Percentiles rank a stretch among this genome's conserved stretches.
These are phyloP conservation scores for Chlorociboria aeruginascens DNA, from an alignment of 495 filamentous ascomycete genomes.

Conservation along the genomic window DNA sequence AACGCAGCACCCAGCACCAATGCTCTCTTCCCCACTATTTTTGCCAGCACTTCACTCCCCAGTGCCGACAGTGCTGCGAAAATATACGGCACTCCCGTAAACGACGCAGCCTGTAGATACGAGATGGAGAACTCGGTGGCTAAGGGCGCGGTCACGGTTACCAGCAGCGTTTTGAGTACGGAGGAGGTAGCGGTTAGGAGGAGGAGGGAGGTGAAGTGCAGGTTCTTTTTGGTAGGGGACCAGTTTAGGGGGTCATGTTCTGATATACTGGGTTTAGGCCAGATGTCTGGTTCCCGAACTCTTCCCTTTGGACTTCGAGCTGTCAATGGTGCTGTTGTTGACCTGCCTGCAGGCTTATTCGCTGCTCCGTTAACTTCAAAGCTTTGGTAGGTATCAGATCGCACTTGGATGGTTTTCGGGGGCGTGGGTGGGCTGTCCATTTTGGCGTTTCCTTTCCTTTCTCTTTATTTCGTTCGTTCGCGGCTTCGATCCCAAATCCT, in stretches of 20 bases:
- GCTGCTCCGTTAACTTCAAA: too few species aligned
- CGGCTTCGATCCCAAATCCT: too few species aligned
- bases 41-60: conserved; percentile 25
- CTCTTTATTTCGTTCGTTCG: too few species aligned
- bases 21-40: conserved; percentile 34
- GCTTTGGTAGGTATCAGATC: too few species aligned
- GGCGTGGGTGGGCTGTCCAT: too few species aligned
- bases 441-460: too few species aligned
- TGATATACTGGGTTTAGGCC: conserved; percentile 22
- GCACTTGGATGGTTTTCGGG: too few species aligned
- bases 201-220: conserved; percentile 30
- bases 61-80: conserved; percentile 32
- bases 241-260: conserved; percentile 14
- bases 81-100: conserved; percentile 38
- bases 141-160: conserved; percentile 32
- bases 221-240: conserved; percentile 35
- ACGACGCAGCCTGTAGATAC: conserved; percentile 30
- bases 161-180: conserved; percentile 36
- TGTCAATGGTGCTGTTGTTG: too few species aligned
- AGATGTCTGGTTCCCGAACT: not conserved
- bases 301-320: not conserved
- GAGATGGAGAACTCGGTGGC: conserved; percentile 27
- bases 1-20: conserved; percentile 30
- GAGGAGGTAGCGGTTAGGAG: conserved; percentile 29
- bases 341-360: too few species aligned